Evolutionary conservation across 108 stramenopile genomes (phyloP), one percentile per base, ranked within the genome.

Genomic region (Stephanodiscus triporus): DNA sequence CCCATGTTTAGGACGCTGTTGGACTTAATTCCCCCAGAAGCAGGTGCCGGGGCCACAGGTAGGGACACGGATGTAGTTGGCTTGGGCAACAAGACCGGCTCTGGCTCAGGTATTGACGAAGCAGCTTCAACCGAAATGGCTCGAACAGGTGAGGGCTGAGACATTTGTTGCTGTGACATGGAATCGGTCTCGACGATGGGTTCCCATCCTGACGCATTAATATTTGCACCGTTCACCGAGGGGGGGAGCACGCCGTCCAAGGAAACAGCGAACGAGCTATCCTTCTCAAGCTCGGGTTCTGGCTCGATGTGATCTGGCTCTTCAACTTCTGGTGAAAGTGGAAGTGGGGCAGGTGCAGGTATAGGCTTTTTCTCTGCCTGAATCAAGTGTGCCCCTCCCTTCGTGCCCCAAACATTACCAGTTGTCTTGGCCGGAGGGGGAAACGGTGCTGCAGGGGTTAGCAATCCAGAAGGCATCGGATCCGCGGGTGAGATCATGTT

Each of bases 371-470:
- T 88, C 72, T 83, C 89, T 4, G 87, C 86, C 72, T 82, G 84
- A 69, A 95, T 92, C 70, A 95, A 81, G 78, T 89, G 89, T 36
- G 94, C 94, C 16, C 88, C 88, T 61, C 94, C 94, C 65, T 89
- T 92, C 0, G 94, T 90, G 10, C 88, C 94, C 94, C 94, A 95
- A 27, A 95, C 94, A 83, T 95, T 95, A 61, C 91, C 89, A 27
- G 63, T 38, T 36, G 74, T 63, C 40, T 54, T 26, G 32, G 86
- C 47, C 50, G 85, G 65, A 19, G 84, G 45, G 34, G 70, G 38
- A 50, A 69, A 42, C 36, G 70, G 48, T n/a, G 63, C 54, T 7
- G 69, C 29, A 23, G 68, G 68, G 42, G 59, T 38, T 20, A 73
- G 72, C 36, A 80, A 61, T 13, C 82, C 80, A 55, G 91, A 70